These are phyloP conservation scores for Candida glucosophila DNA, from an alignment of 1,139 yeast species.

Conservation along the genomic window DNA sequence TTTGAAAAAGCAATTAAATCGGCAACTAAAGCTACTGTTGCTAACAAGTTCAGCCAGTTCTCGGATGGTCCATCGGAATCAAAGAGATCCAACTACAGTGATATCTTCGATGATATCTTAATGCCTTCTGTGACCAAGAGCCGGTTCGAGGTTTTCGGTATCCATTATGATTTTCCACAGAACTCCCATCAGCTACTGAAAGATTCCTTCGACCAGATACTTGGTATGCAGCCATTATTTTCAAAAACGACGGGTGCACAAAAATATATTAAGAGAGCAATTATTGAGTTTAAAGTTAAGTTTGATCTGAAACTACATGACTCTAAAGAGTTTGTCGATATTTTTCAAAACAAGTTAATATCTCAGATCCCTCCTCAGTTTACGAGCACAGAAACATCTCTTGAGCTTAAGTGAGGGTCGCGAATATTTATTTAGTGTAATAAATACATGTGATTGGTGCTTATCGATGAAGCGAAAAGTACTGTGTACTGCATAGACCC, in stretches of 20 bases:
- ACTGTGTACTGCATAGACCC: slow-evolving; percentile 6
- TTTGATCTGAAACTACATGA: slow-evolving; percentile 25
- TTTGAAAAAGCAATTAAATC: slow-evolving; percentile 23
- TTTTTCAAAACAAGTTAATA: slow-evolving; percentile 24
- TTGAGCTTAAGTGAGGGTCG: too few relatives aligned
- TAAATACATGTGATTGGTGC: too few relatives aligned
- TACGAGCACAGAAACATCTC: too few relatives aligned
- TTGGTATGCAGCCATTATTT: slow-evolving; percentile 27
- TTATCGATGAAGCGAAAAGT: too few relatives aligned
- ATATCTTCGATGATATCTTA: slow-evolving; percentile 58
- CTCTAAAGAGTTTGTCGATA: slow-evolving; percentile 26
- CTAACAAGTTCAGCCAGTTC: slow-evolving; percentile 35
- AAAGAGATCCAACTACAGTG: slow-evolving; percentile 17
- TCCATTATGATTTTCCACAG: slow-evolving; percentile 18
- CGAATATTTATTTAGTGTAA: too few relatives aligned
- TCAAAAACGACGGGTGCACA: slow-evolving; percentile 5
- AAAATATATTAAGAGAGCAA: slow-evolving; percentile 21
- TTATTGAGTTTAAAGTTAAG: slow-evolving; percentile 40
- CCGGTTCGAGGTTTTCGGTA: slow-evolving; percentile 42
- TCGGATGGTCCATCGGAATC: slow-evolving; percentile 35
- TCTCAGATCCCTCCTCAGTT: slow-evolving; percentile 25
- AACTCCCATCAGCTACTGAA: slow-evolving; percentile 18
- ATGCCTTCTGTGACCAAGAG: slow-evolving; percentile 49
- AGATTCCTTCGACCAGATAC: slow-evolving; percentile 34
- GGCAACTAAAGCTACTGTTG: slow-evolving; percentile 29